Evolutionary conservation across 2,329 filamentous ascomycete species (phyloP).

Genomic region (Diplodia intermedia): DNA sequence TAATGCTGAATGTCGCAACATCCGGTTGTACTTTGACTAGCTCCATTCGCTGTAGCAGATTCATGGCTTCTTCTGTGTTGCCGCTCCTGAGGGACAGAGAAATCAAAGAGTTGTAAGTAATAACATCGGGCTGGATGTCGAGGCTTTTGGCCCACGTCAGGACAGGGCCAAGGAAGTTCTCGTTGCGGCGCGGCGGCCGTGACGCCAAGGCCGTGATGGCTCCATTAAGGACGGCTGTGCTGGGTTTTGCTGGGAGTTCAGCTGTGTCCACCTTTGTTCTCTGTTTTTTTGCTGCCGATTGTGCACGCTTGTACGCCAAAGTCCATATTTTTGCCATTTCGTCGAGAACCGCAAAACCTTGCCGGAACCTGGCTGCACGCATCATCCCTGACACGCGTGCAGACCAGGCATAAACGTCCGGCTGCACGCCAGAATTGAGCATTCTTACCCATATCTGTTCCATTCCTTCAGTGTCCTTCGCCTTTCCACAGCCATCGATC

Average conservation of each 20-base stretch:
- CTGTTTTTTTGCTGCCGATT: slow-evolving; percentile 20
- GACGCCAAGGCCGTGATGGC: slow-evolving; percentile 62
- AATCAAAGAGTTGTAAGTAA: slow-evolving; percentile 74
- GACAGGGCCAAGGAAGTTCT: slow-evolving; percentile 45
- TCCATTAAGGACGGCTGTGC: slow-evolving; percentile 71
- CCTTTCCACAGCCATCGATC: slow-evolving; percentile 71
- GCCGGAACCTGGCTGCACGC: slow-evolving; percentile 57
- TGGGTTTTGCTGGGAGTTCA: slow-evolving; percentile 58
- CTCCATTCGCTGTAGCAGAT: slow-evolving; percentile 67
- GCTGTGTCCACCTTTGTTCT: slow-evolving; percentile 33
- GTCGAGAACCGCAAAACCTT: slow-evolving; percentile 68
- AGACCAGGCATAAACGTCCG: slow-evolving; percentile 74
- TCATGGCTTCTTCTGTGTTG: slow-evolving; percentile 56
- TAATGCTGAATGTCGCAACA: slow-evolving; percentile 74
- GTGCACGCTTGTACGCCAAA: slow-evolving; percentile 39
- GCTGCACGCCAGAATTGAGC: slow-evolving; percentile 60
- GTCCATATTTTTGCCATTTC: slow-evolving; percentile 71
- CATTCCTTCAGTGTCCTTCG: slow-evolving; percentile 65
- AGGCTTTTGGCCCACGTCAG: slow-evolving; percentile 53
- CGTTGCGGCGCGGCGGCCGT: slow-evolving; percentile 36
- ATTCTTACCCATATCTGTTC: slow-evolving; percentile 73
- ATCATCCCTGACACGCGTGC: slow-evolving; percentile 72
- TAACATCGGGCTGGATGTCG: slow-evolving; percentile 55
- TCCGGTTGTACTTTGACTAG: slow-evolving; percentile 63
- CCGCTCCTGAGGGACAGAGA: slow-evolving; percentile 62